A percentile compares a stretch with the other conserved stretches of the same genome.
These are phyloP conservation scores for Trichoderma cornu-damae DNA, from an alignment of 2,329 filamentous ascomycete genomes.

Conservation along the genomic window DNA sequence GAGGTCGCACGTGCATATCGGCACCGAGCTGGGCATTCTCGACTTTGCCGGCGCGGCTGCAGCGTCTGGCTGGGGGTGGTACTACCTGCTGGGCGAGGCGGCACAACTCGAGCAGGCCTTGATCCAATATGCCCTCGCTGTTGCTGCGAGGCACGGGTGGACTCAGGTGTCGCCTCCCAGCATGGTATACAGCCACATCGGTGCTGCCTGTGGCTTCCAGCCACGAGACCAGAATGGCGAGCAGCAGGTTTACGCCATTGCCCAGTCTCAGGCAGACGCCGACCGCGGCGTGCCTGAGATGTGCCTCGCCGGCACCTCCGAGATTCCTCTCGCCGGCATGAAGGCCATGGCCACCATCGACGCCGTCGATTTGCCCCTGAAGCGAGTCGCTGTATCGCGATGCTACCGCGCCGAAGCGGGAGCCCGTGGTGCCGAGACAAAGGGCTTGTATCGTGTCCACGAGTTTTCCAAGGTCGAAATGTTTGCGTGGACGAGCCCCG, in stretches of 20 bases:
- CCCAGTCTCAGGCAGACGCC: constrained; percentile 59
- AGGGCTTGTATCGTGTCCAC: constrained; percentile 92
- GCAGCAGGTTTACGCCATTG: constrained; percentile 82
- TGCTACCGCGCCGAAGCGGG: constrained; percentile 96
- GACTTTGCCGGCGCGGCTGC: constrained; percentile 78
- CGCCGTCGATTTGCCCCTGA: constrained; percentile 63
- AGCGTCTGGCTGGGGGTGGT: constrained; percentile 96
- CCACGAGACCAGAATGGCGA: constrained; percentile 86
- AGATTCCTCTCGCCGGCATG: constrained; percentile 91
- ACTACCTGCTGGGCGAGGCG: constrained; percentile 87
- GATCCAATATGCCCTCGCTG: constrained; percentile 74
- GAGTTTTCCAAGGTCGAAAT: constrained; percentile 99
- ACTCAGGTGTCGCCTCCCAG: constrained; percentile 76
- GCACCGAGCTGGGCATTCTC: constrained; percentile 76
- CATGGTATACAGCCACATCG: constrained; percentile 88
- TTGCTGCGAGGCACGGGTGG: constrained; percentile 72
- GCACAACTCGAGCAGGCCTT: constrained; percentile 93
- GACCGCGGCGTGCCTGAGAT: constrained; percentile 61
- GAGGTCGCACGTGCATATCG: constrained; percentile 81
- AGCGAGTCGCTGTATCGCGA: constrained; percentile 77
- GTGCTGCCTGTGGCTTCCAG: constrained; percentile 87
- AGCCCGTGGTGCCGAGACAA: constrained; percentile 81
- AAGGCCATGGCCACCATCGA: constrained; percentile 68
- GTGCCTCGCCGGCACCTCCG: constrained; percentile 80
- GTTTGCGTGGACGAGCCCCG: constrained; percentile 80